Evolutionary conservation across 2,329 filamentous ascomycete species (phyloP).

Genomic region (Pseudogymnoascus sp.): DNA sequence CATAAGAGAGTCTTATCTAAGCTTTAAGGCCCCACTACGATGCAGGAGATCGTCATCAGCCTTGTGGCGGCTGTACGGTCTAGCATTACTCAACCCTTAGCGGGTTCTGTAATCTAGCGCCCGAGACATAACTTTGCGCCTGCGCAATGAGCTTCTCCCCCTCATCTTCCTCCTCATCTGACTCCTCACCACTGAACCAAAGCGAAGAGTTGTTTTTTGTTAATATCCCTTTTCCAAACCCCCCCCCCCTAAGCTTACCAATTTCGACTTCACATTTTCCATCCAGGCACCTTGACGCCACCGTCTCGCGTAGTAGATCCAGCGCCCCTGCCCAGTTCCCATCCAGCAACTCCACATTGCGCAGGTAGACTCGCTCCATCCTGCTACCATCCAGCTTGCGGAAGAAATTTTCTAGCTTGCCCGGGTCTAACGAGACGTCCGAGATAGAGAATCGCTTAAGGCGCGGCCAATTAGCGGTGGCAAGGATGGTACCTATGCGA

Average conservation of each 20-base stretch:
- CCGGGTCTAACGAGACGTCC: neutral
- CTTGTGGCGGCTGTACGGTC: conserved; percentile 4
- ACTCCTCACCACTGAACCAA: neutral
- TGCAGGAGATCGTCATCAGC: no score
- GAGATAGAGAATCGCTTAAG: neutral
- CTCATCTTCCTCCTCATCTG: neutral
- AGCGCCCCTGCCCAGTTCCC: neutral
- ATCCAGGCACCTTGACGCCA: neutral
- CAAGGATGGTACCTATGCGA: neutral
- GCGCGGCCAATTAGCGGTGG: neutral
- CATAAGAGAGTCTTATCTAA: conserved; percentile 18
- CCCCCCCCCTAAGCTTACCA: neutral
- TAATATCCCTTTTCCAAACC: neutral
- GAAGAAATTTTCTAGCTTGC: neutral
- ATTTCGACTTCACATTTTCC: neutral
- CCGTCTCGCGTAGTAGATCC: neutral
- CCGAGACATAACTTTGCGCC: neutral
- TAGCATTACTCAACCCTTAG: no score
- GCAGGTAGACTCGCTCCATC: neutral
- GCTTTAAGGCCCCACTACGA: conserved; percentile 13
- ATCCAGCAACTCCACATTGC: neutral
- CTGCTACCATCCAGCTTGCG: neutral
- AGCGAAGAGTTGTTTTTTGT: no score
- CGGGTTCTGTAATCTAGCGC: neutral
- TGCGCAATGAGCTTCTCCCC: neutral